Conservation (phyloP, 2,329 filamentous ascomycete species). For the Elsinoe australis region DNA sequence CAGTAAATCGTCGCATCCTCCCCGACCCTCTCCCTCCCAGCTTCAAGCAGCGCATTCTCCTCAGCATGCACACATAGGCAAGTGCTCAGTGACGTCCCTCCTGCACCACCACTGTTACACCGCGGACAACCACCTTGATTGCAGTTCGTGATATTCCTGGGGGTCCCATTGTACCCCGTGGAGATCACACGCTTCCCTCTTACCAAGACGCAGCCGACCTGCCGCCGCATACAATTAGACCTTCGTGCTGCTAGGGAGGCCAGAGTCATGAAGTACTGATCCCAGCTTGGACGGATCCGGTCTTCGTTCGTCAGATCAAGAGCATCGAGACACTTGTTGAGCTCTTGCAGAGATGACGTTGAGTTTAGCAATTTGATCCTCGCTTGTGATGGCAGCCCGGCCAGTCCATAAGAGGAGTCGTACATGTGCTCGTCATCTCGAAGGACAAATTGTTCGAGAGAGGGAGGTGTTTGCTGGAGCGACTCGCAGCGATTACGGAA, state of each 20-base stretch:
- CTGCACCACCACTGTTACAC: conserved; percentile 68
- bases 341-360: conserved; percentile 59
- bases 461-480: conserved; percentile 43
- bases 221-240: conserved; percentile 96
- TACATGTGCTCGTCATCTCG: conserved; percentile 71
- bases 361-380: conserved; percentile 83
- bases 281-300: conserved; percentile 83
- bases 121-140: conserved; percentile 81
- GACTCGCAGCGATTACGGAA: conserved; percentile 53
- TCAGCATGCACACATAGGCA: conserved; percentile 97
- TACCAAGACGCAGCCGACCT: conserved; percentile 90
- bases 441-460: conserved; percentile 53
- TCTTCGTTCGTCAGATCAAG: conserved; percentile 71
- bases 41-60: conserved; percentile 93
- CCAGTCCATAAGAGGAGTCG: conserved; percentile 50
- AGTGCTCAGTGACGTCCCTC: conserved; percentile 68
- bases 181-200: conserved; percentile 78
- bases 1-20: conserved; percentile 82
- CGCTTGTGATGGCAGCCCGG: conserved; percentile 71
- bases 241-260: conserved; percentile 82
- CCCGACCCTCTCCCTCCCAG: conserved; percentile 80
- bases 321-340: conserved; percentile 63
- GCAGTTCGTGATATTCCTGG: conserved; percentile 80
- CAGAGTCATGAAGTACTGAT: conserved; percentile 97
- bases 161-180: conserved; percentile 98